These are phyloP conservation scores for Ashbya aceris DNA, from an alignment of 1,139 yeast genomes.

Conservation along the genomic window DNA sequence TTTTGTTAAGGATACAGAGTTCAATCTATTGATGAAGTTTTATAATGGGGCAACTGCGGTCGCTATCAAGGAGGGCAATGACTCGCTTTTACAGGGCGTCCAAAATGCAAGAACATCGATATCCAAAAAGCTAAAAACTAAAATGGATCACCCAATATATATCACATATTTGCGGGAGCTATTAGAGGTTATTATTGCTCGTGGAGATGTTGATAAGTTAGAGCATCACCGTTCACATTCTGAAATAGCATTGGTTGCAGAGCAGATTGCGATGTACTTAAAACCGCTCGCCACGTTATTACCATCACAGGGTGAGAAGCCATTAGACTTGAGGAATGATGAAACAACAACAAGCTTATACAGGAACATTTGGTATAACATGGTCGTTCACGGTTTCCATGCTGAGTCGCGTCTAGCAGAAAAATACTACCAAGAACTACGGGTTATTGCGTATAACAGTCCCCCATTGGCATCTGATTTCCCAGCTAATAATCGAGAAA, in stretches of 20 bases:
- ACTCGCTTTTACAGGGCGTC: slow-evolving; percentile 32
- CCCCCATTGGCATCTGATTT: slow-evolving; percentile 90
- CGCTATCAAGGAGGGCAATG: slow-evolving; percentile 32
- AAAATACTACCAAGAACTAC: slow-evolving; percentile 40
- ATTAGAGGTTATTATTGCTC: slow-evolving; percentile 55
- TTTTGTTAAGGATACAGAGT: slow-evolving; percentile 43
- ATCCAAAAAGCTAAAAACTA: slow-evolving; percentile 38
- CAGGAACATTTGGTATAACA: slow-evolving; percentile 88
- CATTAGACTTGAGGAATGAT: slow-evolving; percentile 31
- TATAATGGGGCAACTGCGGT: slow-evolving; percentile 33
- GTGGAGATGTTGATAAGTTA: slow-evolving; percentile 73
- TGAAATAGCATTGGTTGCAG: slow-evolving; percentile 70
- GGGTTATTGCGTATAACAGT: slow-evolving; percentile 72
- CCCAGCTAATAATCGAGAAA: slow-evolving; percentile 80
- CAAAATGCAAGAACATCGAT: slow-evolving; percentile 44
- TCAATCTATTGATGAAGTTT: slow-evolving; percentile 39
- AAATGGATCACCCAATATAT: slow-evolving; percentile 39
- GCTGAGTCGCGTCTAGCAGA: slow-evolving; percentile 48
- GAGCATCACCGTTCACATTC: slow-evolving; percentile 78
- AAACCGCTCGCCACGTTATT: slow-evolving; percentile 68
- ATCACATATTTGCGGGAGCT: slow-evolving; percentile 55
- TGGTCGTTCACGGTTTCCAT: slow-evolving; percentile 85
- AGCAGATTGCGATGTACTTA: slow-evolving; percentile 58
- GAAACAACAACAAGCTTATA: slow-evolving; percentile 38
- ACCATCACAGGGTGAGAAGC: slow-evolving; percentile 45